Percentiles rank a stretch among this genome's conserved stretches.
Conservation (phyloP, 805 yeast species). For the Candida vaughaniae region DNA sequence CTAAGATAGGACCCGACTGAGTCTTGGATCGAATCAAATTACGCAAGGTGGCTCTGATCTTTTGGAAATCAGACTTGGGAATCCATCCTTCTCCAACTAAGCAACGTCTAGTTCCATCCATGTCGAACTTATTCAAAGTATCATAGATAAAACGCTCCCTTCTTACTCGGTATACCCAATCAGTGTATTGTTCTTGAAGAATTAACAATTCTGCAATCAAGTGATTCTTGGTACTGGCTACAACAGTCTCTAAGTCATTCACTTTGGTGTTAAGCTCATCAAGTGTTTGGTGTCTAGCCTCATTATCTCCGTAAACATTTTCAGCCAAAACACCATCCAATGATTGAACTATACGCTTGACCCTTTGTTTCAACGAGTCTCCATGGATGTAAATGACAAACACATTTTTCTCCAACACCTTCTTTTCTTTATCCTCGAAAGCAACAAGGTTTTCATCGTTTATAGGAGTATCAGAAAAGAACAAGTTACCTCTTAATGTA, state of each 20-base stretch:
- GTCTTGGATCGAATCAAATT: constrained; percentile 40
- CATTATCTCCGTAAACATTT: constrained; percentile 31
- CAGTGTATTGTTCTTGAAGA: constrained; percentile 34
- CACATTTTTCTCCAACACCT: constrained; percentile 30
- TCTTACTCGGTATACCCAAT: constrained; percentile 35
- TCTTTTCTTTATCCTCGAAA: constrained; percentile 7
- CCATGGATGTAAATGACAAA: constrained; percentile 43
- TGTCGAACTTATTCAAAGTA: constrained; percentile 63
- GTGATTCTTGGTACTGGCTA: constrained; percentile 33
- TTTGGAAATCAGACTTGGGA: constrained; percentile 51
- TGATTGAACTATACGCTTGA: constrained; percentile 34
- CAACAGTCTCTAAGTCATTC: constrained; percentile 32
- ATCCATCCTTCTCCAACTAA: constrained; percentile 77
- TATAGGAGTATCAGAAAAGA: constrained; percentile 39
- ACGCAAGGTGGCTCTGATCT: constrained; percentile 39
- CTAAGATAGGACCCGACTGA: constrained; percentile 2
- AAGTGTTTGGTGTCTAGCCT: constrained; percentile 24
- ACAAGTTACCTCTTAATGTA: constrained; percentile 42
- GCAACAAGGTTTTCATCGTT: constrained; percentile 8
- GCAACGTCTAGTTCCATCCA: constrained; percentile 64
- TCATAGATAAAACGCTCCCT: constrained; percentile 60
- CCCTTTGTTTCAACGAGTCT: constrained; percentile 33
- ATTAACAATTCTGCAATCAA: constrained; percentile 36
- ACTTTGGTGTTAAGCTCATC: constrained; percentile 32
- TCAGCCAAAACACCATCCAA: constrained; percentile 39